These are phyloP conservation scores for Nitzschia putrida DNA, from an alignment of 108 stramenopile species.

Conservation along the genomic window DNA sequence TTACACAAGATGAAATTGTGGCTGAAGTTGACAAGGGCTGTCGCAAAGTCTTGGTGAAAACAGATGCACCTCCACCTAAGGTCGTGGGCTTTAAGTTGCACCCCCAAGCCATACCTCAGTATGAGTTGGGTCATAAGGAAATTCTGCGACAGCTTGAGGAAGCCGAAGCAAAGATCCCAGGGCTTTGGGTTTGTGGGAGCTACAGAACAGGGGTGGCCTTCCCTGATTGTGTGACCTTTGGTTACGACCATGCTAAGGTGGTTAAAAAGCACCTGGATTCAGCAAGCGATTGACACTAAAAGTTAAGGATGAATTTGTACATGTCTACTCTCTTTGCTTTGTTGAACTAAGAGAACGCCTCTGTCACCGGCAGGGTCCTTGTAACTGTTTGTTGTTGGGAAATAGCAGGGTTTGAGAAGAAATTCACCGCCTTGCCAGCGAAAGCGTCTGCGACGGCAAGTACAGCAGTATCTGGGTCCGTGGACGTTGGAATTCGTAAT, in stretches of 20 bases:
- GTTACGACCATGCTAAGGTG: constrained; percentile 83
- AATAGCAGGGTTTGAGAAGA: constrained; percentile 1
- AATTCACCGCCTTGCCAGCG: constrained; percentile 29
- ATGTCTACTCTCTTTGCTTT: too few species aligned
- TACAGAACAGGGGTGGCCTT: constrained; percentile 95
- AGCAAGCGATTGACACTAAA: too few species aligned
- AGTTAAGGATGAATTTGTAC: too few species aligned
- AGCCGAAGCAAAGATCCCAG: constrained; percentile 45
- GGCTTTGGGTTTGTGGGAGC: constrained; percentile 90
- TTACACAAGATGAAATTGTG: constrained; percentile 86
- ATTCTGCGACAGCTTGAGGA: constrained; percentile 31
- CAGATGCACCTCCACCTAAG: constrained; percentile 81
- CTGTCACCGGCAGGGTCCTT: neutral
- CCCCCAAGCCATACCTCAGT: constrained; percentile 85
- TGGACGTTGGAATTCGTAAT: constrained; percentile 34
- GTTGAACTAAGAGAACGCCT: too few species aligned
- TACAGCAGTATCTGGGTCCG: constrained; percentile 16
- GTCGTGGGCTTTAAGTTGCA: constrained; percentile 86
- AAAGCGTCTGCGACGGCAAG: constrained; percentile 27
- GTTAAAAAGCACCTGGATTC: constrained; percentile 62
- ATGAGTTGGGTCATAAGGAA: constrained; percentile 66
- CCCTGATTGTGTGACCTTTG: constrained; percentile 93
- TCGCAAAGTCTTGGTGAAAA: constrained; percentile 78
- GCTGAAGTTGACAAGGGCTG: constrained; percentile 85
- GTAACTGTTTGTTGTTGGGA: neutral